Conservation (phyloP, 2,329 filamentous ascomycete species). For the Calycina herbarum region DNA sequence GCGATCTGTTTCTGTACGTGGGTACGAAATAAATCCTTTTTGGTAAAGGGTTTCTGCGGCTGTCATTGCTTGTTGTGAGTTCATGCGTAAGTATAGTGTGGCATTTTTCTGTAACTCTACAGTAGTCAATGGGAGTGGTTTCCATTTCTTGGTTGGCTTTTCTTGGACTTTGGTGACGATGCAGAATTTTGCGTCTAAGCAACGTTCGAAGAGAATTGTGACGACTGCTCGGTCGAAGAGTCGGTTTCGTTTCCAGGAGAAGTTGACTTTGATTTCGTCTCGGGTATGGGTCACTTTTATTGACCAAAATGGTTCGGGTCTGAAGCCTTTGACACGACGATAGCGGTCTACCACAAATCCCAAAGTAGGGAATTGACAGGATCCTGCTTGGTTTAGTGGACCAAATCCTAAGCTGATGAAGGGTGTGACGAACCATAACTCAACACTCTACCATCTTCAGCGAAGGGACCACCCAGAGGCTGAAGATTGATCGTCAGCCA, state of each 20-base stretch:
- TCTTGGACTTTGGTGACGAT: conserved; percentile 83
- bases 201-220: conserved; percentile 81
- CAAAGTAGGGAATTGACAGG: conserved; percentile 94
- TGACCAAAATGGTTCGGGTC: conserved; percentile 88
- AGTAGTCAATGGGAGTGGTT: conserved; percentile 88
- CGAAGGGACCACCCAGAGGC: conserved; percentile 65
- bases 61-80: conserved; percentile 85
- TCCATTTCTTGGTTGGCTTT: conserved; percentile 92
- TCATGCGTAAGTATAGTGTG: conserved; percentile 85
- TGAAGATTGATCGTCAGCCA: conserved; percentile 81
- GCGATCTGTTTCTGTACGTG: conserved; percentile 93
- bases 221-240: conserved; percentile 86
- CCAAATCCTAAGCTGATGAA: conserved; percentile 7
- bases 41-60: conserved; percentile 87
- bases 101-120: conserved; percentile 97
- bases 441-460: conserved; percentile 53
- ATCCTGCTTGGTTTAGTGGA: conserved; percentile 47
- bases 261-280: conserved; percentile 76
- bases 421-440: conserved; percentile 69
- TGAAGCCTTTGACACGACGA: conserved; percentile 89
- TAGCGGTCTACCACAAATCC: conserved; percentile 98
- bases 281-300: conserved; percentile 82
- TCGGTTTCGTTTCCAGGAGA: conserved; percentile 78
- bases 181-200: conserved; percentile 72
- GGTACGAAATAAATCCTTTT: conserved; percentile 95